Evolutionary conservation across 2,329 filamentous ascomycete genomes (phyloP).

Genomic region (Teratosphaeria viscida): DNA sequence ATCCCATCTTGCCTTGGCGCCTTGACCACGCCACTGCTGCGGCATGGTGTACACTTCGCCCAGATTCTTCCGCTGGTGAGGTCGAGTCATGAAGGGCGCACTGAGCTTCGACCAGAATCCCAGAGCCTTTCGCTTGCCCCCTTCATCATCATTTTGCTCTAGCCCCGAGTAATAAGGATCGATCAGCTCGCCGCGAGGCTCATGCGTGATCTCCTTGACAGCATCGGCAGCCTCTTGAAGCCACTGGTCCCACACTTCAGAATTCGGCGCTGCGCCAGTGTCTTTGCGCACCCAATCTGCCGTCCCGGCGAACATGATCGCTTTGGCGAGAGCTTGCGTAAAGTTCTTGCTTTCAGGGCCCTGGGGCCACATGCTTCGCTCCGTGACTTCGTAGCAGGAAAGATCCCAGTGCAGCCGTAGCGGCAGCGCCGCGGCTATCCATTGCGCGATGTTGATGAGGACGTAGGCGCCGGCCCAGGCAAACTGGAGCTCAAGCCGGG

Average conservation of each 20-base stretch:
- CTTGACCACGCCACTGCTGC: background rate
- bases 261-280: constrained; percentile 12
- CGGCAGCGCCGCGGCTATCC: constrained; percentile 41
- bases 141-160: background rate
- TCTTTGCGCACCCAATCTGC: constrained; percentile 31
- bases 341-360: constrained; percentile 28
- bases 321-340: constrained; percentile 40
- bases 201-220: constrained; percentile 1
- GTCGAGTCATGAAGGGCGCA: background rate
- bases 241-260: constrained; percentile 17
- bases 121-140: background rate
- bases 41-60: background rate
- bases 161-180: background rate
- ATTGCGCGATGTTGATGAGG: constrained; percentile 40
- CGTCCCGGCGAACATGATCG: constrained; percentile 36
- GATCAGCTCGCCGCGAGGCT: background rate
- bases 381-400: constrained; percentile 32
- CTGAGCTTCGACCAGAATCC: background rate
- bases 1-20: background rate
- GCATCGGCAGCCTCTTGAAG: constrained; percentile 10
- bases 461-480: constrained; percentile 42
- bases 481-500: constrained; percentile 37
- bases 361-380: constrained; percentile 25
- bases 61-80: background rate
- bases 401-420: constrained; percentile 39